These are phyloP conservation scores for Pleurotus tuber-regium DNA, from an alignment of 768 basidiomycete genomes.

Conservation along the genomic window DNA sequence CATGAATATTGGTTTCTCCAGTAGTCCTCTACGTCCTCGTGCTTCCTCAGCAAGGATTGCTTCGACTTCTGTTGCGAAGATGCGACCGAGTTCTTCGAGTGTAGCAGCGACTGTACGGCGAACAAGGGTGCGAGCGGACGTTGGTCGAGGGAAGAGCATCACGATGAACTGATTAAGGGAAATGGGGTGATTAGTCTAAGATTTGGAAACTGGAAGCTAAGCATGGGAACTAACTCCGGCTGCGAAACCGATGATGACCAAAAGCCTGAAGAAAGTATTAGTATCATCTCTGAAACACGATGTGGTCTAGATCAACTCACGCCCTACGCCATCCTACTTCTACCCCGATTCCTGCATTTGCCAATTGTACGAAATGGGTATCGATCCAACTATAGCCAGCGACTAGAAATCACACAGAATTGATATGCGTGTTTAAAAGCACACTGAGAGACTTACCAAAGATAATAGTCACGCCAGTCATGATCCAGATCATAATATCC, in stretches of 20 bases:
- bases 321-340: constrained; percentile 39
- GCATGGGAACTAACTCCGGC: constrained; percentile 39
- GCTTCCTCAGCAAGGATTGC: constrained; percentile 43
- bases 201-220: too few species aligned
- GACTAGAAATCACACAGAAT: constrained; percentile 36
- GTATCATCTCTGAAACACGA: neutral
- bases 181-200: neutral
- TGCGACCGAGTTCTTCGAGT: constrained; percentile 30
- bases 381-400: constrained; percentile 60
- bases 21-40: constrained; percentile 26
- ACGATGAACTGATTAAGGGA: constrained; percentile 32
- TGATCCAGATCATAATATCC: constrained; percentile 33
- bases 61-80: constrained; percentile 40
- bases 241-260: constrained; percentile 44
- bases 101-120: constrained; percentile 38
- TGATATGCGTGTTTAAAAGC: neutral
- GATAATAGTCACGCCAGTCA: constrained; percentile 31
- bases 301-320: neutral
- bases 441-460: neutral
- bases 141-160: constrained; percentile 45
- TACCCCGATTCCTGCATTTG: constrained; percentile 52
- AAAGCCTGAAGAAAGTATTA: constrained; percentile 23
- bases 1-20: constrained; percentile 27
- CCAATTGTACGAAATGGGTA: constrained; percentile 40
- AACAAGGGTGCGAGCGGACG: constrained; percentile 39